Base-by-base conservation (phyloP, 306 rosid species). In the Abrus pulchellus region DNA sequence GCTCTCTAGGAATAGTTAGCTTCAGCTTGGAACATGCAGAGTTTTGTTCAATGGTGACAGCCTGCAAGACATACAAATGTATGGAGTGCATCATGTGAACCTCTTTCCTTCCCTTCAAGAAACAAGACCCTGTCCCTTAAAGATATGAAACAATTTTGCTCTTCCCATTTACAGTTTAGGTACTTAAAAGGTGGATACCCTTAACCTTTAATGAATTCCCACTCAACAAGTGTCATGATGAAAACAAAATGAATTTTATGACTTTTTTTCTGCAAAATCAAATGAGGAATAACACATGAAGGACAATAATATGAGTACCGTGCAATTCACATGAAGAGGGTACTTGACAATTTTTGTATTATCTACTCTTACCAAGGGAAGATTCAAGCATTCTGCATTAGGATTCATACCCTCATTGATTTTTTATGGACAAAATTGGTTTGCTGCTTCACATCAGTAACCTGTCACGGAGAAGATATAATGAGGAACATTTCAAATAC, bases 1-100 rank as follows among this genome's bases (percentile, higher is more conserved):
- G 99, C 85, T 93, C 97, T 84, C 92, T 85, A 9, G 99, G 98
- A 87, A 93, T 87, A 55, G 98, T 96, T 79, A 96, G 85, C 88
- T 67, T 93, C 85, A 89, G 86, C 88, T 75, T 91, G 78, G 89
- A 71, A 83, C 81, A 85, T 3, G 43, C 71, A 80, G 87, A 50
- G 60, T 45, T 77, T 78, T 85, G 88, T 52, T 89, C 96, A 82
- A 83, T 80, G 13, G 77, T 70, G 80, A 83, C 92, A 71, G 75
- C 90, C 99, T 94, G 88, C 86, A 86, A 80, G 36, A 78, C 30
- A 81, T 49, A 80, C 30, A 75, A 62, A 55, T 68, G 77, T 32
- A 41, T 43, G 66, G 11, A 77, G 36, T 10, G 56, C 70, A 67
- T 83, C 86, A 75, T 11, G 14, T 7, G 43, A 80, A 71, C 54